Evolutionary conservation across 108 stramenopile genomes (phyloP), one percentile per base, ranked within the genome.

Genomic region (Conticribra weissflogii): DNA sequence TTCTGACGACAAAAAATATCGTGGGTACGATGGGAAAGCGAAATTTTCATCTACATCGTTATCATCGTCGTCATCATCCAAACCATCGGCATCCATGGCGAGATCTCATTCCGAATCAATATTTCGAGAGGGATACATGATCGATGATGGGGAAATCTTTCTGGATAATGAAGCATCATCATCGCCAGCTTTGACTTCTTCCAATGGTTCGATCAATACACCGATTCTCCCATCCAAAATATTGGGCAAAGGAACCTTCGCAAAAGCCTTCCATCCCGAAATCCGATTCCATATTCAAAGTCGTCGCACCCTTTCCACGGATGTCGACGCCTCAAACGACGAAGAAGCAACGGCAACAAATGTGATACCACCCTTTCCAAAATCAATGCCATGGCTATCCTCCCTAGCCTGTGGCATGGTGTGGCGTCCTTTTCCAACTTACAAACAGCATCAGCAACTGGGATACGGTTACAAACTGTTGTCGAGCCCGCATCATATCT

Each of bases 351-450:
- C n/a, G n/a, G n/a, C n/a, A 28, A 32, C 12, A 28, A 32, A 28
- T 8, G 48, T 29, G 75, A 68, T 47, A 34, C 48, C 2, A 49
- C 77, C 77, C 18, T 71, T 71, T 50, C 74, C 66, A 3, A 15
- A 15, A 14, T 18, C 64, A n/a, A 1, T 66, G 29, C 77, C 77
- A 16, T 78, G 69, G 77, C 33, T 78, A 18, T 46, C 68, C 18
- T 56, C 65, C 0, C 22, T 66, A 25, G 66, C 77, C 3, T 78
- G 57, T 46, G 64, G 59, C 5, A 36, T 66, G 45, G 51, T 31
- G 41, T 78, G 77, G 77, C 34, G 51, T 30, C 77, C 77, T 0
- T 78, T 78, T 41, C 77, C 69, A 25, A 50, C 54, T 18, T 52
- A 48, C 36, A 54, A 71, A 28, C 16, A 51, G 31, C 47, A 49